Percentiles rank a stretch among this genome's conserved stretches.
Conservation (phyloP, 805 yeast genomes). For the Cyberlindnera subsufficiens region DNA sequence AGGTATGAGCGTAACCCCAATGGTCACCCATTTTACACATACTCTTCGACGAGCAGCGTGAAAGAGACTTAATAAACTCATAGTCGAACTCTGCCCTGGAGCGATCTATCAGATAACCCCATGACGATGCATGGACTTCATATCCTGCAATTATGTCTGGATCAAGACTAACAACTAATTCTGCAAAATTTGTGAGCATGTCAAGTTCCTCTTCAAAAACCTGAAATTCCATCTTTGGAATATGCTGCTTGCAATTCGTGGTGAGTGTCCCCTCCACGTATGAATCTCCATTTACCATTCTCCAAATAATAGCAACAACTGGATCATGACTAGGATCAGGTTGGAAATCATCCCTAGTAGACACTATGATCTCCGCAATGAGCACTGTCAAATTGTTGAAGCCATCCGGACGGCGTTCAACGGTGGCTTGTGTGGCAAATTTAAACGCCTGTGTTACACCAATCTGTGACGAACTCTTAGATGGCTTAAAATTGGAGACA, state of each 20-base stretch:
- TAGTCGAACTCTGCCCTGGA: slow-evolving; percentile 37
- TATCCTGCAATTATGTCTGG: slow-evolving; percentile 88
- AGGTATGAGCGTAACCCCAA: slow-evolving; percentile 81
- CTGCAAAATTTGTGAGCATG: slow-evolving; percentile 50
- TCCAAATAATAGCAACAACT: slow-evolving; percentile 59
- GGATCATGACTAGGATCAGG: slow-evolving; percentile 69
- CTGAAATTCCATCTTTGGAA: slow-evolving; percentile 1
- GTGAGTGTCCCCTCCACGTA: slow-evolving; percentile 31
- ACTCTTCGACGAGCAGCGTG: slow-evolving; percentile 48
- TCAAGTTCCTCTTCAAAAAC: slow-evolving; percentile 48
- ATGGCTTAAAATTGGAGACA: slow-evolving; percentile 20
- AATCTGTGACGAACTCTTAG: slow-evolving; percentile 40
- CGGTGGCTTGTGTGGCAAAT: slow-evolving; percentile 28
- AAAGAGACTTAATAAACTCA: slow-evolving; percentile 52
- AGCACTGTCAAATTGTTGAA: slow-evolving; percentile 50
- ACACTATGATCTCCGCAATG: slow-evolving; percentile 62
- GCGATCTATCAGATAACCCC: slow-evolving; percentile 87
- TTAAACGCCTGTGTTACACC: slow-evolving; percentile 39
- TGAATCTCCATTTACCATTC: slow-evolving; percentile 39
- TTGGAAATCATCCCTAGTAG: slow-evolving; percentile 37
- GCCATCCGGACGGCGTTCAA: slow-evolving; percentile 31
- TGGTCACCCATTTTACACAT: slow-evolving; percentile 54
- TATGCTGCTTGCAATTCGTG: slow-evolving; percentile 16
- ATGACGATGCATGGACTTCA: slow-evolving; percentile 72
- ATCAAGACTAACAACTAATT: slow-evolving; percentile 56